Base-by-base conservation (phyloP, 2,329 filamentous ascomycete species). In the Aureobasidium zeae region DNA sequence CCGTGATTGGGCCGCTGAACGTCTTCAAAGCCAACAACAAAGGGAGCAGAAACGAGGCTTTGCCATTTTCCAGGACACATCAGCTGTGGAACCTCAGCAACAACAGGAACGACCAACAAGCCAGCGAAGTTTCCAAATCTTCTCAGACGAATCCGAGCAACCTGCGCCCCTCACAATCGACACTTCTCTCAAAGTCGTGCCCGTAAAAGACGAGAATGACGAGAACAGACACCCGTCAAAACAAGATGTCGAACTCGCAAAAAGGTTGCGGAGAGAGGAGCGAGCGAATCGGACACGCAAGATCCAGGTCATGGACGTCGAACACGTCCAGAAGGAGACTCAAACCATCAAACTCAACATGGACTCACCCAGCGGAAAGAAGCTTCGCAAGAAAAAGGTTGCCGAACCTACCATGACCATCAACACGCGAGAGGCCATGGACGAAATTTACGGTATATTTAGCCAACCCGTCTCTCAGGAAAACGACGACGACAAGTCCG, bases 321-420 rank as follows among this genome's bases (percentile, higher is more conserved):
- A 89, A 64, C 87, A 94, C 33, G 64, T 69, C 39, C 66, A 88
- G 55, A 73, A 69, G 41, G 87, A 94, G 63, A 94, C 88, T 2
- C 87, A 95, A 63, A 94, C 89, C 91, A 86, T 96, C 63, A 91
- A 94, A 71, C 83, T 87, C 46, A 95, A 95, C 54, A 70, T 96
- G 44, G 86, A 91, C 56, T 95, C 89, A 2, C 89, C 88, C 0
- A 84, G 84, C 0, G 77, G 80, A n/a, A 79, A 79, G 3, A 96
- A 93, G 62, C 73, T 89, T 44, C 83, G 81, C 71, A 85, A 85
- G 61, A 80, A 79, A 39, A 78, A 78, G 22, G 69, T 69, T 7
- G 66, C 71, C 25, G 89, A 96, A 62, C 85, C 88, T n/a, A 98
- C 91, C 2, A 95, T 98, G 88, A 98, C 91, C 1, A 77, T 98